Evolutionary conservation across 2,329 filamentous ascomycete genomes (phyloP).

Genomic region (Ceratocystis alfenasii): DNA sequence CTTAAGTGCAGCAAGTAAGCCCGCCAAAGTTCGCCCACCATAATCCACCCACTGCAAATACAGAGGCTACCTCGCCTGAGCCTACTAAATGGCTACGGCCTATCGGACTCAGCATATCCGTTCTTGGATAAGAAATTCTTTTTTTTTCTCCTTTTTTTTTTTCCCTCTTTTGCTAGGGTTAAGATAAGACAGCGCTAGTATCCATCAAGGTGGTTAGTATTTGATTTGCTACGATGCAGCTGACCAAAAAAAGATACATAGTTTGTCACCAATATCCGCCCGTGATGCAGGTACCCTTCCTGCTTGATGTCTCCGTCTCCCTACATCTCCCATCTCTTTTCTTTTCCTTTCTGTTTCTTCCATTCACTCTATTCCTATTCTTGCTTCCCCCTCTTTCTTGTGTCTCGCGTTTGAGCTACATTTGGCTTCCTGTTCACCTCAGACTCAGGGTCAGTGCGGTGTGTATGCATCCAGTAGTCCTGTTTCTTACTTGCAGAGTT

Average conservation of each 20-base stretch:
- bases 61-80: neutral
- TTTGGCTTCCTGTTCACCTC: neutral
- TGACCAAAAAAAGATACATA: neutral
- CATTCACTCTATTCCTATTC: neutral
- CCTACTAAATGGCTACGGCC: neutral
- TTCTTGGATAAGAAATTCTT: neutral
- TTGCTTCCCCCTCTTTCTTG: neutral
- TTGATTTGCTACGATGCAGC: neutral
- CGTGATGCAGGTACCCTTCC: neutral
- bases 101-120: neutral
- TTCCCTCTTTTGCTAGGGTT: neutral
- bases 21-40: neutral
- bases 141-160: neutral
- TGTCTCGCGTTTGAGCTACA: neutral
- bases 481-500: neutral
- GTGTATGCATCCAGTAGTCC: neutral
- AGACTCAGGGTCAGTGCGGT: conserved; percentile 1
- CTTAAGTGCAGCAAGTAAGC: neutral
- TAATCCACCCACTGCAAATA: neutral
- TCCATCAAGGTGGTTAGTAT: neutral
- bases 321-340: neutral
- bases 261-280: neutral
- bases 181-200: neutral
- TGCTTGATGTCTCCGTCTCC: neutral
- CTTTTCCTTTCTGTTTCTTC: neutral